Base-by-base conservation (phyloP, 345 rosid genomes). In the Populus davidiana region DNA sequence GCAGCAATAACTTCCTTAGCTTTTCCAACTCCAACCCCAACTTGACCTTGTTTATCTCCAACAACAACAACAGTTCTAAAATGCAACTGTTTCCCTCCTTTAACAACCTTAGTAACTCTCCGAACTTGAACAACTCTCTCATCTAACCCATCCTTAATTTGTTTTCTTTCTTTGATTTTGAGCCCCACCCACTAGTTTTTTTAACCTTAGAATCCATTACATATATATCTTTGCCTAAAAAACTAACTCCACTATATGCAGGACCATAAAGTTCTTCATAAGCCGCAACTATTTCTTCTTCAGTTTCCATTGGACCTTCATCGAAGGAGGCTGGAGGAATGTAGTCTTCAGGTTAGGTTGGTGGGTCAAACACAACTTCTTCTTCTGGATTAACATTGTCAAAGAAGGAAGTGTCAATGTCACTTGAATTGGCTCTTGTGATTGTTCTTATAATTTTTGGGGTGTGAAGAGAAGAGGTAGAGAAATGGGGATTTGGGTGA, bases 11-110 rank as follows among this genome's bases (percentile, higher is more conserved):
- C 94, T 72, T 92, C 98, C 79, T 86, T 95, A 66, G 97, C 97
- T 84, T 95, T 92, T 16, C 92, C 94, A 49, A 94, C 94, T 0
- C 98, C 98, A 62, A 95, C 97, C 23, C 99, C 96, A 2, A 95
- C 98, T 35, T 86, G 85, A 0, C 98, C 98, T 69, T 92, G 87
- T 79, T 88, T 92, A 62, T 95, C 93, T 0, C 99, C 99, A 13
- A 93, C 96, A 65, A 95, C 91, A 52, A 95, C 96, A 82, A 92
- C 80, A 0, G 88, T 96, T 82, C 99, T 86, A 47, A 91, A 95
- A 63, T 90, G 90, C 87, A 93, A 67, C 35, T 91, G 91, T 78
- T 90, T 92, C 77, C 99, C 99, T 66, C 97, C 99, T 87, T 95
- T 91, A n/a, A 92, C 96, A 75, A 91, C 98, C 79, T 92, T 95